Evolutionary conservation across 768 basidiomycete genomes (phyloP), one percentile per base, ranked within the genome.

Genomic region (Serendipita sp.): DNA sequence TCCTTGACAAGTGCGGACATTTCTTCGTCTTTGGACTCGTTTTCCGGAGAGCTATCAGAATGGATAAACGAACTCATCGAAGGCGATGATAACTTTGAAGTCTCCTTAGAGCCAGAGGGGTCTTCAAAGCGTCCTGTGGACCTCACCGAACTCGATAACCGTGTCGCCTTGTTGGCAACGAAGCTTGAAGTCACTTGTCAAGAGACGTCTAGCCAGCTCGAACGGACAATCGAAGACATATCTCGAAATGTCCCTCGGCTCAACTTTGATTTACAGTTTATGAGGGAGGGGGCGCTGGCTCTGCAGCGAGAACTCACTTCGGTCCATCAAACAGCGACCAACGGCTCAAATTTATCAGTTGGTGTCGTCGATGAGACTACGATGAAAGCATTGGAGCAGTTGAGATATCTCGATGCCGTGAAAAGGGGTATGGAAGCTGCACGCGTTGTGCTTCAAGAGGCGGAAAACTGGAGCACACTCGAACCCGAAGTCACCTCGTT

Each of bases 231-330:
- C 65, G 87, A 92, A 70, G 93, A 97, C 71, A 89, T 97, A 46
- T 91, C 94, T 1, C 83, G 93, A 58, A 83, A 86, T 3, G 85
- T 97, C 23, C 91, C 96, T 11, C 83, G 96, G 44, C 79, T 99
- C 52, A 84, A 89, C 1, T 98, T 96, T 72, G 96, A 98, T 74
- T 79, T 99, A 40, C 94, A 98, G 72, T 96, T 96, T 76, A 94
- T 97, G 84, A 86, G 90, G 46, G 95, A 98, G 69, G 84, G 86
- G 36, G 93, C 94, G 0, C 74, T 87, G 16, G 80, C 87, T 2
- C 79, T 98, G 27, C 87, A 88, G 66, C 76, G 75, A 33, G 76
- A 83, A 6, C 76, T 99, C 23, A 75, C 79, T 33, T 78, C 78
- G 36, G 83, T 92, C 16, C 6, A 6, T 40, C 40, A 40, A 6